phyloP scores from a whole-genome alignment of 768 basidiomycete genomes.

The Rhizopogon vulgaris region DNA sequence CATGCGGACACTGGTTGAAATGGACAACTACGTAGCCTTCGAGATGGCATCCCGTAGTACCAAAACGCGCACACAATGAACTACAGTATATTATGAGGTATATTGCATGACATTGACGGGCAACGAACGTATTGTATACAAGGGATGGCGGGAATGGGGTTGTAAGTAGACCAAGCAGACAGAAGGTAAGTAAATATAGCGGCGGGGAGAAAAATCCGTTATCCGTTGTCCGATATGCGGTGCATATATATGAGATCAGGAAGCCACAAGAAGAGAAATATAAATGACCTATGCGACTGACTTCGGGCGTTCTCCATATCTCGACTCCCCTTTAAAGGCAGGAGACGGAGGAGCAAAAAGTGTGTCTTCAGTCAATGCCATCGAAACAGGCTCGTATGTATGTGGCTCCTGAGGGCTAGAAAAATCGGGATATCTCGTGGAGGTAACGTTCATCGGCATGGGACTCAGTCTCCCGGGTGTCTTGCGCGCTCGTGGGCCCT shows the following conservation, averaged over 20 bases:
- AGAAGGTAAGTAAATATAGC: conserved; percentile 4
- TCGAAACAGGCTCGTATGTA: conserved; percentile 68
- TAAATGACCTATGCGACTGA: conserved; percentile 30
- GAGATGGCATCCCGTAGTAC: conserved; percentile 22
- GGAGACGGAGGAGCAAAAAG: conserved; percentile 51
- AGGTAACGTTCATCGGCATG: conserved; percentile 45
- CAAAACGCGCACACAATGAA: conserved; percentile 18
- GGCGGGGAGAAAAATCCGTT: conserved; percentile 8
- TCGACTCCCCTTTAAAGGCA: conserved; percentile 39
- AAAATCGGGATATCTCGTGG: conserved; percentile 27
- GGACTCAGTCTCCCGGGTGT: conserved; percentile 44
- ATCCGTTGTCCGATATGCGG: background rate
- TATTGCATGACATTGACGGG: conserved; percentile 1
- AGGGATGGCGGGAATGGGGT: background rate
- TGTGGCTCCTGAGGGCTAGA: conserved; percentile 33
- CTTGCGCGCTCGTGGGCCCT: conserved; percentile 28
- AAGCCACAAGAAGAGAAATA: background rate
- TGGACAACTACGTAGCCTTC: conserved; percentile 24
- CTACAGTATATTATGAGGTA: background rate
- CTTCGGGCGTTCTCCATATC: conserved; percentile 33
- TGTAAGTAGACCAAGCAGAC: conserved; percentile 1
- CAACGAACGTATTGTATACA: conserved; percentile 7
- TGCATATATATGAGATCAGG: background rate
- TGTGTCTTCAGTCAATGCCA: conserved; percentile 41
- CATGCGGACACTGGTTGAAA: conserved; percentile 13